Percentiles rank a stretch among this genome's conserved stretches.
These are phyloP conservation scores for Penicillium olsonii DNA, from an alignment of 2,329 filamentous ascomycete species.

Conservation along the genomic window DNA sequence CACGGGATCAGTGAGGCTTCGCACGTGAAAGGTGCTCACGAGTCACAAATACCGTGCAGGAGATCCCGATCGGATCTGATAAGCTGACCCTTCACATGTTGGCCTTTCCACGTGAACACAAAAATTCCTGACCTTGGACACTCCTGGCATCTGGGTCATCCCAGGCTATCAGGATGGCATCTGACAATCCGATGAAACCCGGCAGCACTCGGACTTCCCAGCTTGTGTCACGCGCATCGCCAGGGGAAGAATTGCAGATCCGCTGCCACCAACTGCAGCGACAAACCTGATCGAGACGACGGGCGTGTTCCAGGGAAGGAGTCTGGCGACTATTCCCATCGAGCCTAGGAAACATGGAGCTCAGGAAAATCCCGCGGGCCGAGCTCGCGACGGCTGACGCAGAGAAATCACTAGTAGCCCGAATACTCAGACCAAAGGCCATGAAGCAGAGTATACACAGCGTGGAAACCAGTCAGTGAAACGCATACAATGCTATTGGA, in stretches of 20 bases:
- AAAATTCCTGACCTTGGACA: constrained; percentile 15
- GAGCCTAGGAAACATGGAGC: constrained; percentile 74
- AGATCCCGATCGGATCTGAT: constrained; percentile 25
- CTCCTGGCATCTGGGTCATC: constrained; percentile 34
- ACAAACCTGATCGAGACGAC: constrained; percentile 81
- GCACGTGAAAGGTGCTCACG: background rate
- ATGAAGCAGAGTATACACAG: constrained; percentile 67
- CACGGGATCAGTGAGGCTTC: background rate
- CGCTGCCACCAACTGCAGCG: constrained; percentile 73
- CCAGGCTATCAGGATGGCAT: constrained; percentile 55
- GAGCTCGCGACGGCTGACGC: constrained; percentile 71
- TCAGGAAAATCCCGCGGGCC: constrained; percentile 76
- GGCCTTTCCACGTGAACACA: background rate
- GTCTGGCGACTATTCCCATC: constrained; percentile 72
- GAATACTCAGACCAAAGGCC: constrained; percentile 71
- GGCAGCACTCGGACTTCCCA: constrained; percentile 61
- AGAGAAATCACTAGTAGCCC: constrained; percentile 76
- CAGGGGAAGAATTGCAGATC: constrained; percentile 56
- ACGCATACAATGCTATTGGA: background rate
- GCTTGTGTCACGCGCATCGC: constrained; percentile 53
- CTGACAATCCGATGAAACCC: constrained; percentile 59
- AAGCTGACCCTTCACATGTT: constrained; percentile 23
- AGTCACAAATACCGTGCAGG: background rate
- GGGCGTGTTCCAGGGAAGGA: constrained; percentile 72
- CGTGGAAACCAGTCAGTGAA: constrained; percentile 15